phyloP scores from a whole-genome alignment of 768 basidiomycete species.

The Leccinum sublutescens region DNA sequence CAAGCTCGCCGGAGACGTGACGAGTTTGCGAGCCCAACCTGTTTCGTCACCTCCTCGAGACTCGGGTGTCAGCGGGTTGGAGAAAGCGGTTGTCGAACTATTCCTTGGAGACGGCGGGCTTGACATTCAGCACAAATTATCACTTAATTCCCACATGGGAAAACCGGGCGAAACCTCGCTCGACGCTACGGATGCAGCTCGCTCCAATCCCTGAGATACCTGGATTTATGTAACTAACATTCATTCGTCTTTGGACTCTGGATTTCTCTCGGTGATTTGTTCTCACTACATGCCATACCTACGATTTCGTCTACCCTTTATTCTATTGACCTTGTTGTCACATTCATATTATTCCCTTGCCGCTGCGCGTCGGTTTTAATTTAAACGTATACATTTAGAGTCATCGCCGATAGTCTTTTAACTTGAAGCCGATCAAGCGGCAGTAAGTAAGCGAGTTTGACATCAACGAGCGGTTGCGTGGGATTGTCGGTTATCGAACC shows the following conservation, averaged over 20 bases:
- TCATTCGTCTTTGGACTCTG: conserved; percentile 3
- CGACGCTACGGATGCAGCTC: neutral
- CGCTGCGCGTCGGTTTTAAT: conserved; percentile 14
- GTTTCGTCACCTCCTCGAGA: conserved; percentile 39
- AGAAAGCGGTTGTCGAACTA: conserved; percentile 52
- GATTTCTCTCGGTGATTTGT: conserved; percentile 4
- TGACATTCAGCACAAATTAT: neutral
- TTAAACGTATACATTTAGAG: conserved; percentile 14
- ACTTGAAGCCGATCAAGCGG: neutral
- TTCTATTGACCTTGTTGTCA: conserved; percentile 9
- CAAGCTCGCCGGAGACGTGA: conserved; percentile 39
- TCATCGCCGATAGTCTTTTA: neutral
- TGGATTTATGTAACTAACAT: neutral
- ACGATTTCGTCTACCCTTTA: conserved; percentile 16
- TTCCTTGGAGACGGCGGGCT: conserved; percentile 31
- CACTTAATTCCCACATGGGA: neutral
- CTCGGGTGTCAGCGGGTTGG: conserved; percentile 32
- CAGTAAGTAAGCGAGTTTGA: neutral
- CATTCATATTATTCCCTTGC: conserved; percentile 14
- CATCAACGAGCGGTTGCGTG: neutral
- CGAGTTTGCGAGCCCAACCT: conserved; percentile 29
- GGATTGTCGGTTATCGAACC: conserved; percentile 45
- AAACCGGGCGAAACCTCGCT: conserved; percentile 2
- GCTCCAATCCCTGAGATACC: conserved; percentile 16
- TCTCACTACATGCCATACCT: conserved; percentile 13